phyloP scores from a whole-genome alignment of 2,329 filamentous ascomycete genomes.

The Coniochaeta sp. region DNA sequence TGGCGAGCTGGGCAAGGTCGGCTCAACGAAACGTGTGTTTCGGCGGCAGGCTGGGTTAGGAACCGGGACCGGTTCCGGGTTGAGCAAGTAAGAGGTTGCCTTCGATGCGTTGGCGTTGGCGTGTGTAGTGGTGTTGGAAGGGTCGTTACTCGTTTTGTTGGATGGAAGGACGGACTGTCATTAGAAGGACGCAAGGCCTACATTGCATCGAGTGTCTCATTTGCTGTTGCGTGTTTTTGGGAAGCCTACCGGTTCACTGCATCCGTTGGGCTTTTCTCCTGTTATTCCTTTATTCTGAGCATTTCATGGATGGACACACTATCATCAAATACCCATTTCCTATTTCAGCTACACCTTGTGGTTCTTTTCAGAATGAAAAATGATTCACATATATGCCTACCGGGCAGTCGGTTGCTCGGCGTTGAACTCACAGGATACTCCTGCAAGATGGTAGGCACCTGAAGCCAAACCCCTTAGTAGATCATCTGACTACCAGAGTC shows the following conservation, averaged over 20 bases:
- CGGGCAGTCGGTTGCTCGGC: not conserved
- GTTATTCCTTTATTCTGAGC: not conserved
- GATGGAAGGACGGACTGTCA: not conserved
- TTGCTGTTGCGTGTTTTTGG: not conserved
- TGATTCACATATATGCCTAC: not conserved
- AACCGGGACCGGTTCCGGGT: not conserved
- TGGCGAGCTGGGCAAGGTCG: conserved; percentile 64
- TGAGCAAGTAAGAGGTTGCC: not conserved
- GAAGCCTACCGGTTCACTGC: not conserved
- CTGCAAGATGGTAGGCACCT: not conserved
- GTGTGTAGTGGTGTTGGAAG: not conserved
- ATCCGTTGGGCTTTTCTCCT: not conserved
- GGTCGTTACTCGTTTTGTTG: not conserved
- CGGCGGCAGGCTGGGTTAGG: conserved; percentile 21
- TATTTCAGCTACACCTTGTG: not conserved
- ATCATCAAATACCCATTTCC: conserved; percentile 1
- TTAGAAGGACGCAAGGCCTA: not conserved
- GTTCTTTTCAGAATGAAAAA: not conserved
- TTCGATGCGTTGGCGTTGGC: not conserved
- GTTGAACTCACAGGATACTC: not conserved
- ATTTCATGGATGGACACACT: not conserved
- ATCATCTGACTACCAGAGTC: not conserved
- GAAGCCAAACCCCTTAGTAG: not conserved
- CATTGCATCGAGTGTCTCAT: not conserved
- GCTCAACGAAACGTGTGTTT: conserved; percentile 66